A percentile compares a stretch with the other conserved stretches of the same genome.
Evolutionary conservation across 768 basidiomycete species (phyloP).

Genomic region (Tricholoma sp.): DNA sequence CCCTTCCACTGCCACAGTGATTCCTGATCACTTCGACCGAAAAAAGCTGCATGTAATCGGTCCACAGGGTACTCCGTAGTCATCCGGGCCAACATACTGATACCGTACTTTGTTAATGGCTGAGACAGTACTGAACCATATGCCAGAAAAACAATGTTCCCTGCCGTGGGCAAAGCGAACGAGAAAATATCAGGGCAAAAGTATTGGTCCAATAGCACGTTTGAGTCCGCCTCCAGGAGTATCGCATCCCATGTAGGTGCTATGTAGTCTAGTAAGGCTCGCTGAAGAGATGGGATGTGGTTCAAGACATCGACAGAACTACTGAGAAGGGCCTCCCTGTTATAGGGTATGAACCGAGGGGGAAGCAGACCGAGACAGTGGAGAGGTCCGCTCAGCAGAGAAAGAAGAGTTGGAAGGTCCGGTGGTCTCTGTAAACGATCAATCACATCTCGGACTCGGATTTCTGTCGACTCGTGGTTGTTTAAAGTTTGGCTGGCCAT

Average conservation of each 20-base stretch:
- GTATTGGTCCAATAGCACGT: slow-evolving; percentile 53
- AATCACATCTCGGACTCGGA: slow-evolving; percentile 38
- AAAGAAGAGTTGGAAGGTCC: slow-evolving; percentile 46
- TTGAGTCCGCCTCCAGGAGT: slow-evolving; percentile 45
- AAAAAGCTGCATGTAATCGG: slow-evolving; percentile 53
- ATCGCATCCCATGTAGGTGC: slow-evolving; percentile 62
- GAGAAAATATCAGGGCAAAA: slow-evolving; percentile 67
- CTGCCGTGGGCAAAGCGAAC: slow-evolving; percentile 44
- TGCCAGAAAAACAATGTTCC: slow-evolving; percentile 50
- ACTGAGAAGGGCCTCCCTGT: slow-evolving; percentile 31
- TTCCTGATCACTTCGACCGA: slow-evolving; percentile 20
- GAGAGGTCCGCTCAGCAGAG: slow-evolving; percentile 56
- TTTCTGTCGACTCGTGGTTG: not conserved
- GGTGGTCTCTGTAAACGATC: slow-evolving; percentile 38
- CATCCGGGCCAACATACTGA: slow-evolving; percentile 52
- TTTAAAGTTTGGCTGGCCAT: not conserved
- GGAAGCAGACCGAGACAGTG: slow-evolving; percentile 54
- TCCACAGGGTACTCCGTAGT: slow-evolving; percentile 62
- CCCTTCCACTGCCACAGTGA: slow-evolving; percentile 17
- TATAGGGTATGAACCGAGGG: slow-evolving; percentile 44
- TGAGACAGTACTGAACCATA: slow-evolving; percentile 60
- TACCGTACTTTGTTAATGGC: slow-evolving; percentile 42
- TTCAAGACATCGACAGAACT: slow-evolving; percentile 29
- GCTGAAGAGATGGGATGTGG: slow-evolving; percentile 57
- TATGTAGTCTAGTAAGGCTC: slow-evolving; percentile 55